Base-by-base conservation (phyloP, 2,329 filamentous ascomycete species). In the Verticillium isaacii region DNA sequence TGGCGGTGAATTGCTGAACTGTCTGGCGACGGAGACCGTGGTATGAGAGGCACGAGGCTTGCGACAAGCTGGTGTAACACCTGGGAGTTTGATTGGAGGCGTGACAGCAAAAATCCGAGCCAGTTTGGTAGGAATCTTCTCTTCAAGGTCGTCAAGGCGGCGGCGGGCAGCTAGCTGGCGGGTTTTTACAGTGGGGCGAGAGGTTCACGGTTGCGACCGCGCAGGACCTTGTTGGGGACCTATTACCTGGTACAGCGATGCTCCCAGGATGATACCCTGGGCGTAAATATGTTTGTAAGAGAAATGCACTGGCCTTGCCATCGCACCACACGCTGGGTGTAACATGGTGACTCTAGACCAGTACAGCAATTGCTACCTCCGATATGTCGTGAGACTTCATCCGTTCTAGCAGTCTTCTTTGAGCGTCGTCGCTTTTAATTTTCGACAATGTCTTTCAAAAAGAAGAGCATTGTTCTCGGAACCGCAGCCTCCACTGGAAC, bases 371-470 rank as follows among this genome's bases (percentile, higher is more conserved):
- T 37, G 8, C 3, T 37, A 11, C 36, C 12, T 15, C 12, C 2
- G 36, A 37, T 37, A 37, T 8, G 36, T 12, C 2, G 11, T 41
- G 12, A 17, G 17, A 41, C 17, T 41, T n/a, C 17, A 5, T 17
- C 17, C 6, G 7, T 15, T 7, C 17, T 41, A 7, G 15, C 37
- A 41, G 14, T 41, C 29, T 41, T 7, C 37, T 7, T n/a, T n/a
- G 5, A 12, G 37, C 17, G n/a, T 8, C 45, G 23, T 19, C 19
- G 8, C 39, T 23, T 45, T 50, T 7, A 32, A 12, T 23, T 32
- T 37, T 34, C 45, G 23, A 55, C 14, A 29, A 87, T 87, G 84
- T 85, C 84, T 2, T 86, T 87, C 65, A 78, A 83, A 63, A 86
- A 84, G 67, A 77, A 82, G 65, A 85, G 84, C 64, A 77, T 83